Percentiles rank a stretch among this genome's conserved stretches.
Conservation (phyloP, 257 asterid species). For the Cinchona pubescens region DNA sequence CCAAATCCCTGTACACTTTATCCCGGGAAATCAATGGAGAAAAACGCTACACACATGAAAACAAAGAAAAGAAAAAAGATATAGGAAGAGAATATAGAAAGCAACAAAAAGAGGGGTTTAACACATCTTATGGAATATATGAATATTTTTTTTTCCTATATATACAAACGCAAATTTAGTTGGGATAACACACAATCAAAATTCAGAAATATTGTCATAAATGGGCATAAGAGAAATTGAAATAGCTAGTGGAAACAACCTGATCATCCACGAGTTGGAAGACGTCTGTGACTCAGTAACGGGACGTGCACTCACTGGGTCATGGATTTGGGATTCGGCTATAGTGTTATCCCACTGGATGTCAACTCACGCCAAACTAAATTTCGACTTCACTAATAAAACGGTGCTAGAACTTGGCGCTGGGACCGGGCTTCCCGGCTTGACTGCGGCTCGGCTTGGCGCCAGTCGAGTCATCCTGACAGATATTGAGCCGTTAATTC, state of each 20-base stretch:
- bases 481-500: slow-evolving; percentile 20
- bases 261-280: slow-evolving; percentile 24
- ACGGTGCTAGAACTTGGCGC: slow-evolving; percentile 30
- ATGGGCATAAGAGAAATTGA: slow-evolving; percentile 26
- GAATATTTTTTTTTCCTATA: not conserved
- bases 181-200: not conserved
- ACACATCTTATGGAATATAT: too few relatives aligned
- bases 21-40: too few relatives aligned
- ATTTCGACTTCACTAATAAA: slow-evolving; percentile 19
- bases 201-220: not conserved
- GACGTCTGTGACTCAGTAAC: slow-evolving; percentile 22
- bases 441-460: slow-evolving; percentile 30
- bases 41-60: too few relatives aligned
- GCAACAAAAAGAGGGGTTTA: too few relatives aligned
- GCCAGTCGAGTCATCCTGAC: slow-evolving; percentile 25
- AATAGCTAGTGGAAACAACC: slow-evolving; percentile 15
- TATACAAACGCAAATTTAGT: not conserved
- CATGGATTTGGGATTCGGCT: slow-evolving; percentile 32
- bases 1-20: too few relatives aligned
- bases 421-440: slow-evolving; percentile 32
- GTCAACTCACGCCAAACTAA: slow-evolving; percentile 8
- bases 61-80: too few relatives aligned
- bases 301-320: slow-evolving; percentile 30
- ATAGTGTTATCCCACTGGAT: slow-evolving; percentile 25
- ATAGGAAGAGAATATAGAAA: too few relatives aligned